Conservation (phyloP, 768 basidiomycete species). For the Boletus reticulatus region DNA sequence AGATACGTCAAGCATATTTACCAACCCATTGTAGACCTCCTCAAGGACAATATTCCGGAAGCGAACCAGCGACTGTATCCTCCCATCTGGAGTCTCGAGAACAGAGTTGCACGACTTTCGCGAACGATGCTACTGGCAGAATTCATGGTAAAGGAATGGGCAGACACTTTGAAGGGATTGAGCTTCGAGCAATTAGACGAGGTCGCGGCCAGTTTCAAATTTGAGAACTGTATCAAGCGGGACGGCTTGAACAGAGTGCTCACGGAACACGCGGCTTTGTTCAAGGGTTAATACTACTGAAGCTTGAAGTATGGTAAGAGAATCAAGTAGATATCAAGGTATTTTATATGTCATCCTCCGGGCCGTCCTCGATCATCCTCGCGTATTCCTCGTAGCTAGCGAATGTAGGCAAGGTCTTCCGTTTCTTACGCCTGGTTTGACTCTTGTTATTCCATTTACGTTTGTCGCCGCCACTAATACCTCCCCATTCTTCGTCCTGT, state of each 20-base stretch:
- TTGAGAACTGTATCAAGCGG: conserved; percentile 34
- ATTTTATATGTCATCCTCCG: conserved; percentile 27
- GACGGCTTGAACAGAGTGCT: conserved; percentile 17
- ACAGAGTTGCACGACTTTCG: conserved; percentile 22
- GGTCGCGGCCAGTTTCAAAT: conserved; percentile 33
- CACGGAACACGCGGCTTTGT: background rate
- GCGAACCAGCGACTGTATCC: conserved; percentile 30
- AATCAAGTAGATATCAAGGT: background rate
- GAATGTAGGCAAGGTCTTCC: conserved; percentile 70
- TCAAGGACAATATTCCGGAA: no score
- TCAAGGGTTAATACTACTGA: background rate
- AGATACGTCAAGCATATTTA: no score
- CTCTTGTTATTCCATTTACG: conserved; percentile 41
- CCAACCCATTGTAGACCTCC: no score
- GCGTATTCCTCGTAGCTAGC: conserved; percentile 88
- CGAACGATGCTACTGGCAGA: conserved; percentile 26
- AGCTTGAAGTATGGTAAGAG: background rate
- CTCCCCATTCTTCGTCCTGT: conserved; percentile 30
- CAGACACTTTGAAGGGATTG: conserved; percentile 34
- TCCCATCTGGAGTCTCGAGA: background rate
- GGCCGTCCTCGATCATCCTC: conserved; percentile 71
- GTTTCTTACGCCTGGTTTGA: conserved; percentile 62
- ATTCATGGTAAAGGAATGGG: conserved; percentile 28
- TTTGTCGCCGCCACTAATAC: conserved; percentile 51
- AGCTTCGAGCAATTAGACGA: conserved; percentile 21